A percentile compares a stretch with the other conserved stretches of the same genome.
Conservation (phyloP, 208 protist species). For the Phytomonas sp. region DNA sequence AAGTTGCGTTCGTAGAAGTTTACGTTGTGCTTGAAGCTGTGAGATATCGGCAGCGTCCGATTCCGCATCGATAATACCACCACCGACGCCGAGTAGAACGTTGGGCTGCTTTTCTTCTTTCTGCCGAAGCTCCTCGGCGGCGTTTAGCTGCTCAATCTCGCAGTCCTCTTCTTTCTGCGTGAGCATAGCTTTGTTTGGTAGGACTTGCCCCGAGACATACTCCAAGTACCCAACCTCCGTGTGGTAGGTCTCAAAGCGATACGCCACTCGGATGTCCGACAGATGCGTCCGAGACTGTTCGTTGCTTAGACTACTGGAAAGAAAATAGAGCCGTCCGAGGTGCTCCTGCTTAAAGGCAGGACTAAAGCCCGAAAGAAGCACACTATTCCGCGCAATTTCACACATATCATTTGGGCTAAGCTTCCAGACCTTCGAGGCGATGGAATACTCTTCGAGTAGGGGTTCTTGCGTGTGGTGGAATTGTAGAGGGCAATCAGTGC, state of each 20-base stretch:
- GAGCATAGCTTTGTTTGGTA: slow-evolving; percentile 51
- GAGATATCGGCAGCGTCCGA: slow-evolving; percentile 62
- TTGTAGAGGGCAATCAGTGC: slow-evolving; percentile 92
- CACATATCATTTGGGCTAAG: slow-evolving; percentile 87
- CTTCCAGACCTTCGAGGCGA: slow-evolving; percentile 91
- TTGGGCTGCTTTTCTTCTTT: slow-evolving; percentile 18
- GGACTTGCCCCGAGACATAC: slow-evolving; percentile 70
- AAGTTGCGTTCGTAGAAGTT: slow-evolving; percentile 54
- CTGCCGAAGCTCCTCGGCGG: slow-evolving; percentile 8
- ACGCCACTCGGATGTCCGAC: slow-evolving; percentile 80
- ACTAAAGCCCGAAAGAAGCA: slow-evolving; percentile 83
- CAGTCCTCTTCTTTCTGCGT: slow-evolving; percentile 57
- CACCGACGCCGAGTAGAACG: slow-evolving; percentile 5
- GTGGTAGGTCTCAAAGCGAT: slow-evolving; percentile 89
- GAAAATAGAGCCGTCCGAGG: slow-evolving; percentile 79
- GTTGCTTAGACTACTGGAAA: slow-evolving; percentile 86
- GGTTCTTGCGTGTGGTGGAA: slow-evolving; percentile 97
- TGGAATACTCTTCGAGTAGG: slow-evolving; percentile 89
- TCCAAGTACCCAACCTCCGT: slow-evolving; percentile 79
- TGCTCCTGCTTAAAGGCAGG: slow-evolving; percentile 69
- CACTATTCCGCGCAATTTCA: slow-evolving; percentile 88
- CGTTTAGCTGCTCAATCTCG: slow-evolving; percentile 9
- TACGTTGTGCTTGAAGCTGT: slow-evolving; percentile 49
- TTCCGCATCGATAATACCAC: slow-evolving; percentile 61
- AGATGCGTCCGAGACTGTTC: slow-evolving; percentile 72